phyloP scores from a whole-genome alignment of 495 filamentous ascomycete genomes.

The Immersiella caudata region DNA sequence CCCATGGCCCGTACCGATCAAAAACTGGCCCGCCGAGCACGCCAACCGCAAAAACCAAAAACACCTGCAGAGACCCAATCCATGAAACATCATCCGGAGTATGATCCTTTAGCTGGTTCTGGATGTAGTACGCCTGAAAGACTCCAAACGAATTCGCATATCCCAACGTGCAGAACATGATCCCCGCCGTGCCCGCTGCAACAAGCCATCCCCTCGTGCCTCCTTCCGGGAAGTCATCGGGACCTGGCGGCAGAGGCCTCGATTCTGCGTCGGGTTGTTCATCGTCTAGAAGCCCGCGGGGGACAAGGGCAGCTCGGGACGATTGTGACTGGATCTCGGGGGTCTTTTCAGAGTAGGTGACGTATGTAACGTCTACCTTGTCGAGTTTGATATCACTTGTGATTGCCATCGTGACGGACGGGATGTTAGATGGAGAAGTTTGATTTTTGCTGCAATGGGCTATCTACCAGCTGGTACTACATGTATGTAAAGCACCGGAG shows the following conservation, averaged over 20 bases:
- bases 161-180: constrained; percentile 56
- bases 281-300: background rate
- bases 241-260: background rate
- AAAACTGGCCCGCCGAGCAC: constrained; percentile 51
- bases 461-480: background rate
- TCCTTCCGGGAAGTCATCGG: constrained; percentile 17
- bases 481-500: background rate
- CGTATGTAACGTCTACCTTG: too few species aligned
- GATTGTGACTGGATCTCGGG: too few species aligned
- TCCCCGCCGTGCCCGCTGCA: constrained; percentile 14
- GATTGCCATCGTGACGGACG: too few species aligned
- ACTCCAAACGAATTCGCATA: constrained; percentile 62
- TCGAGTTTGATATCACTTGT: too few species aligned
- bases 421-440: too few species aligned
- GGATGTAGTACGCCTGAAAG: constrained; percentile 62
- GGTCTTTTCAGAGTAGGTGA: too few species aligned
- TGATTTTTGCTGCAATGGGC: background rate
- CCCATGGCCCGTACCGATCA: constrained; percentile 52
- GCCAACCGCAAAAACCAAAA: constrained; percentile 40
- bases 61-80: constrained; percentile 56
- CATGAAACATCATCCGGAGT: constrained; percentile 60
- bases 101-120: constrained; percentile 48
- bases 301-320: background rate
- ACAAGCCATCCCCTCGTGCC: constrained; percentile 22
- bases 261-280: background rate